Evolutionary conservation across 2,329 filamentous ascomycete genomes (phyloP).

Genomic region (Clonostachys rosea): DNA sequence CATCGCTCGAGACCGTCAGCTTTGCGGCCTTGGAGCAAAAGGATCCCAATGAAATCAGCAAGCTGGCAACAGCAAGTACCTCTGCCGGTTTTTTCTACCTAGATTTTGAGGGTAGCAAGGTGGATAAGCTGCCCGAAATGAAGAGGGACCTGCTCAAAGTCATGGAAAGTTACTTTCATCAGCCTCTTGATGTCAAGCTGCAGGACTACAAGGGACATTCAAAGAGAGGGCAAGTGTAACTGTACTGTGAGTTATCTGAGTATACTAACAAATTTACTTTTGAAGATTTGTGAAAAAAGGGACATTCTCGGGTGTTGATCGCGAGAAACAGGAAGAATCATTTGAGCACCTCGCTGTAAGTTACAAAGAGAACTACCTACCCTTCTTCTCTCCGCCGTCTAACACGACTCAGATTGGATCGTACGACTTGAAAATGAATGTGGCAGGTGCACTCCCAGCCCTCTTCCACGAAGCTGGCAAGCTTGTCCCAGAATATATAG

Average conservation of each 20-base stretch:
- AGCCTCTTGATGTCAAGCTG: slow-evolving; percentile 50
- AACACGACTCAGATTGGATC: no score
- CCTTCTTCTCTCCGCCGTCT: no score
- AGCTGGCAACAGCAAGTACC: no score
- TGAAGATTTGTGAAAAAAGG: background rate
- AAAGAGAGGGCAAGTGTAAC: background rate
- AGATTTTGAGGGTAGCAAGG: slow-evolving; percentile 46
- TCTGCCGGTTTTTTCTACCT: slow-evolving; percentile 48
- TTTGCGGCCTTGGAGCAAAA: no score
- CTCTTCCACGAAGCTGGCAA: background rate
- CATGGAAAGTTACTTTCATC: slow-evolving; percentile 51
- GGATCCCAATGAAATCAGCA: no score
- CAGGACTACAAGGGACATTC: slow-evolving; percentile 14
- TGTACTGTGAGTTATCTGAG: background rate
- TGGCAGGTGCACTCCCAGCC: no score
- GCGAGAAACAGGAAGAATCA: background rate
- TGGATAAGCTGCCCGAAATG: slow-evolving; percentile 45
- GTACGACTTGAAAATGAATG: no score
- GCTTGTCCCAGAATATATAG: background rate
- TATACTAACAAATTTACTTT: background rate
- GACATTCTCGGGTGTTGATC: background rate
- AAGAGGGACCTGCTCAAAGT: slow-evolving; percentile 44
- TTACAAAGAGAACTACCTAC: background rate
- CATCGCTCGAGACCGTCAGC: no score
- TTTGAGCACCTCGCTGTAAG: slow-evolving; percentile 1